Conservation (phyloP, 225 moss, liverwort and hornwort genomes). For the Thuidium tamariscinum region DNA sequence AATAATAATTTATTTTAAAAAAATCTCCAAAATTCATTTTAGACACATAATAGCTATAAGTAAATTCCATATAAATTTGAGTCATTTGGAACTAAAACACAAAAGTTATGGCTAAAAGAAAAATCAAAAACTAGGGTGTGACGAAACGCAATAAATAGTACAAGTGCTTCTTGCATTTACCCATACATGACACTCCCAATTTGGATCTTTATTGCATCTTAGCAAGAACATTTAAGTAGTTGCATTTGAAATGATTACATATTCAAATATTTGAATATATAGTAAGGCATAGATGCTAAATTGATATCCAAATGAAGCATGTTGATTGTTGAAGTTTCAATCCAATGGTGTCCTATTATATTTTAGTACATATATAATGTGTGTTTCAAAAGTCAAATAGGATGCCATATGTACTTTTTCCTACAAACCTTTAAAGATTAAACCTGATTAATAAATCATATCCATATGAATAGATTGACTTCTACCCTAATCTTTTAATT, state of each 20-base stretch:
- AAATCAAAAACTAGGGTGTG: too few species aligned
- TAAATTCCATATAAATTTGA: too few species aligned
- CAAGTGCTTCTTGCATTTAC: too few species aligned
- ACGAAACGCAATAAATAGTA: too few species aligned
- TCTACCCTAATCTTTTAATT: background rate
- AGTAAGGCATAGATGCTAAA: background rate
- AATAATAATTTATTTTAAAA: too few species aligned
- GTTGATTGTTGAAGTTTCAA: background rate
- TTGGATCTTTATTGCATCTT: background rate
- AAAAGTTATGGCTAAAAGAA: too few species aligned
- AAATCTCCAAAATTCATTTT: too few species aligned
- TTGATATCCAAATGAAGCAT: background rate
- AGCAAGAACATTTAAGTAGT: background rate
- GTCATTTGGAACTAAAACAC: too few species aligned
- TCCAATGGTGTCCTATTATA: background rate
- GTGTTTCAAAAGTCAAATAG: background rate
- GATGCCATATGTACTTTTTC: rapidly evolving
- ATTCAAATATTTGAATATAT: too few species aligned
- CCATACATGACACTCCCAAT: too few species aligned
- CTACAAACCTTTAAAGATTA: rapidly evolving
- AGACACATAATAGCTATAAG: too few species aligned
- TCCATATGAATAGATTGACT: rapidly evolving
- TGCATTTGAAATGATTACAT: background rate
- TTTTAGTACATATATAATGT: background rate
- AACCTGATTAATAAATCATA: rapidly evolving